Percentiles rank a stretch among this genome's conserved stretches.
Conservation (phyloP, 352 stramenopile species). For the Globisporangium echinulatum region DNA sequence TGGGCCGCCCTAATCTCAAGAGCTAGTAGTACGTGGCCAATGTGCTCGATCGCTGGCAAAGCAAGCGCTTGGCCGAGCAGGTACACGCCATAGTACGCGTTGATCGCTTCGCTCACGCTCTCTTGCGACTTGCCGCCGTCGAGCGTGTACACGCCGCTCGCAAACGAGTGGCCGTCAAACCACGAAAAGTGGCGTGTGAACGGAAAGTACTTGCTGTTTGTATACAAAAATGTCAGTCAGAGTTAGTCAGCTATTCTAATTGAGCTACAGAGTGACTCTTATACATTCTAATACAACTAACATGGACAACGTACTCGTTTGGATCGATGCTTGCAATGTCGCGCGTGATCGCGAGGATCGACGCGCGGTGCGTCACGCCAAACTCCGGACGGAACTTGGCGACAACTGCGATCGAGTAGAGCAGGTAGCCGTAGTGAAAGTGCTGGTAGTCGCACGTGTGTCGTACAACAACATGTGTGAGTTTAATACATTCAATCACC, state of each 20-base stretch:
- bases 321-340: slow-evolving; percentile 66
- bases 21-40: slow-evolving; percentile 87
- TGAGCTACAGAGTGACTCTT: slow-evolving; percentile 3
- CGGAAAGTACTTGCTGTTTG: slow-evolving; percentile 72
- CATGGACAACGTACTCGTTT: slow-evolving; percentile 44
- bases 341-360: slow-evolving; percentile 67
- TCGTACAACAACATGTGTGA: background rate
- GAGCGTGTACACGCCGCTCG: slow-evolving; percentile 92
- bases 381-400: slow-evolving; percentile 73
- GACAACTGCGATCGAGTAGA: slow-evolving; percentile 82
- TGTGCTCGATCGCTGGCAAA: slow-evolving; percentile 75
- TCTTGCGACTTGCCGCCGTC: slow-evolving; percentile 95
- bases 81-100: slow-evolving; percentile 97
- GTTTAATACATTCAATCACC: background rate
- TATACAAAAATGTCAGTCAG: no score
- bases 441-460: slow-evolving; percentile 50
- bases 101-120: slow-evolving; percentile 94
- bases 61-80: slow-evolving; percentile 80
- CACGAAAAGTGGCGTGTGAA: slow-evolving; percentile 94
- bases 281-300: no score
- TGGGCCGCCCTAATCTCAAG: slow-evolving; percentile 91
- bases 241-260: background rate
- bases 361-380: slow-evolving; percentile 56
- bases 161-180: slow-evolving; percentile 96
- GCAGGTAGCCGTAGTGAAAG: slow-evolving; percentile 96